Evolutionary conservation across 1,284 basidiomycete genomes (phyloP).

Genomic region (Omphalotus olearius): DNA sequence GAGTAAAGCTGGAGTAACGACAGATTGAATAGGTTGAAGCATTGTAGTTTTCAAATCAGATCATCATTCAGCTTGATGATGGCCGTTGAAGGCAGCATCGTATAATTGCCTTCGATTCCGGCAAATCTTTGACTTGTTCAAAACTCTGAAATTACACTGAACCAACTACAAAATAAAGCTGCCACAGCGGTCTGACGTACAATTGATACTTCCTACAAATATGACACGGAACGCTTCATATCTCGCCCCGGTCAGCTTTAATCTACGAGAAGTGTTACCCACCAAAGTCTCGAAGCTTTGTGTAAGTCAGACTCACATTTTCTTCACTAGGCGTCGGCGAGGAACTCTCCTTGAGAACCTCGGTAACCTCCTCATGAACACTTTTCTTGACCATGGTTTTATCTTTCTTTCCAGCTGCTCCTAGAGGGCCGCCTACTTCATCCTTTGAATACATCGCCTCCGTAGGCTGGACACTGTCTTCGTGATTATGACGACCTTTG

Average conservation of each 20-base stretch:
- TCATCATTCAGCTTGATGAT: no score
- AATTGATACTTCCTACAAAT: no score
- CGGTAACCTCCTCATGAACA: constrained; percentile 19
- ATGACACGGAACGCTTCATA: constrained; percentile 8
- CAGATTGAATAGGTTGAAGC: no score
- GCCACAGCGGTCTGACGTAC: no score
- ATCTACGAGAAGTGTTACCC: constrained; percentile 17
- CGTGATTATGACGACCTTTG: constrained; percentile 27
- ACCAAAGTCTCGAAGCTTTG: background rate
- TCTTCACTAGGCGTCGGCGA: constrained; percentile 22
- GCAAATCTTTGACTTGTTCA: background rate
- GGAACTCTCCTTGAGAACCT: constrained; percentile 15
- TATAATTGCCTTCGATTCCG: no score
- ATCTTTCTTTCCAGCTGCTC: constrained; percentile 14
- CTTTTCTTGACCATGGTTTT: constrained; percentile 13
- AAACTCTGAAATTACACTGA: background rate
- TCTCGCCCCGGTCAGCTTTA: constrained; percentile 25
- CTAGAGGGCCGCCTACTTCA: constrained; percentile 20
- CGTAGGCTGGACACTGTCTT: constrained; percentile 27
- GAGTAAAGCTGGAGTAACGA: no score
- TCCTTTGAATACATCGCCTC: constrained; percentile 32
- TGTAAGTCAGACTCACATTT: constrained; percentile 18
- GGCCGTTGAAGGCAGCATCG: no score
- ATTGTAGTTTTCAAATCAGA: no score
- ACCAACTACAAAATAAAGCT: background rate